phyloP scores from a whole-genome alignment of 306 rosid genomes.

The Senna tora region DNA sequence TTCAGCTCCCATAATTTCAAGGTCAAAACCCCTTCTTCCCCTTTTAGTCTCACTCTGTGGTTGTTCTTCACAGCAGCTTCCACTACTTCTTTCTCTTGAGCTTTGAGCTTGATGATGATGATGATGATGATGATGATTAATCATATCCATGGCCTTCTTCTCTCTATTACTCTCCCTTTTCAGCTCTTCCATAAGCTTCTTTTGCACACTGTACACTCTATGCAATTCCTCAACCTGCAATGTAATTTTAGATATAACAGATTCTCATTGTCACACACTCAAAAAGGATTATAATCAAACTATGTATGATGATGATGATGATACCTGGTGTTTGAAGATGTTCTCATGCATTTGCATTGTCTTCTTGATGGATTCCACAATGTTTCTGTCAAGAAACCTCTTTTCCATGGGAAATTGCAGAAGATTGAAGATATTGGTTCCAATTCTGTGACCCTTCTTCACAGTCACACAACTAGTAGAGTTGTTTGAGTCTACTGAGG shows the following conservation, averaged over 20 bases:
- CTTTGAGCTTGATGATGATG: constrained; percentile 51
- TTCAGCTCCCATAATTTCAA: constrained; percentile 72
- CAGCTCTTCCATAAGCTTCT: constrained; percentile 69
- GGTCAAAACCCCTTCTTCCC: constrained; percentile 69
- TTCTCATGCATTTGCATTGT: constrained; percentile 93
- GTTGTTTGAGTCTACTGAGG: constrained; percentile 51
- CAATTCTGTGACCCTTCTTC: constrained; percentile 39
- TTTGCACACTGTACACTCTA: constrained; percentile 78
- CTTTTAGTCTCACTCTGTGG: constrained; percentile 36
- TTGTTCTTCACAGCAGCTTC: constrained; percentile 78
- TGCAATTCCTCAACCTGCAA: constrained; percentile 87
- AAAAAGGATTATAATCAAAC: not conserved
- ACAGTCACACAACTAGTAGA: constrained; percentile 41
- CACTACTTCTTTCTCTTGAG: constrained; percentile 75
- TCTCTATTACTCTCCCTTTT: constrained; percentile 44
- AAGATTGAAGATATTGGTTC: constrained; percentile 44
- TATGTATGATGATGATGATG: not conserved
- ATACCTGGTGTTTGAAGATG: constrained; percentile 82
- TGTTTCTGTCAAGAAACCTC: constrained; percentile 57
- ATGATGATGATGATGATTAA: no score
- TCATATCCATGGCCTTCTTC: no score
- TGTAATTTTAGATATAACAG: no score
- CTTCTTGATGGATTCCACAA: constrained; percentile 62
- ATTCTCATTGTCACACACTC: not conserved
- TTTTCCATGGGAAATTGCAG: constrained; percentile 57